These are phyloP conservation scores for Penicillium palitans DNA, from an alignment of 2,329 filamentous ascomycete species.

Conservation along the genomic window DNA sequence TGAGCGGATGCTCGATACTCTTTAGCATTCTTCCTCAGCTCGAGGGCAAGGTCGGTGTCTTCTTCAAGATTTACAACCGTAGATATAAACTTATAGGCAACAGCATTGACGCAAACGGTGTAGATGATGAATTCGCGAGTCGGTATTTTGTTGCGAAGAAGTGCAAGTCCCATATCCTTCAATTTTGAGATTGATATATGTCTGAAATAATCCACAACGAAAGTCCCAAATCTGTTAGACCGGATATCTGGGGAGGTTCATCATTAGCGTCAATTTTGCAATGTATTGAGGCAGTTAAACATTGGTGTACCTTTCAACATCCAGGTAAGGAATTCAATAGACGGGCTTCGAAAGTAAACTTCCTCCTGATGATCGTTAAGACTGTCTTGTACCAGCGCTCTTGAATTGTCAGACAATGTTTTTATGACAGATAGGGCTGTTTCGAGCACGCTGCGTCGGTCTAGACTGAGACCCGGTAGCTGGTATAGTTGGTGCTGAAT, in stretches of 20 bases:
- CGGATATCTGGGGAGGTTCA: slow-evolving; percentile 16
- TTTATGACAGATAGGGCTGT: slow-evolving; percentile 16
- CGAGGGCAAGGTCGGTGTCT: not conserved
- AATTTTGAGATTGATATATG: slow-evolving; percentile 19
- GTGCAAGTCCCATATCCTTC: slow-evolving; percentile 22
- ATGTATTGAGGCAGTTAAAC: not conserved
- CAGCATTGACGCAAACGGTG: slow-evolving; percentile 22
- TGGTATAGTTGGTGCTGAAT: slow-evolving; percentile 11
- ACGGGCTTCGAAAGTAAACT: slow-evolving; percentile 10
- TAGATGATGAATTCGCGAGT: slow-evolving; percentile 14
- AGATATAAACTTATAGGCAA: slow-evolving; percentile 26
- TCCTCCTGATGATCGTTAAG: not conserved
- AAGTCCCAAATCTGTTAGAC: slow-evolving; percentile 18
- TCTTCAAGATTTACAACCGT: slow-evolving; percentile 8
- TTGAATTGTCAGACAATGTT: slow-evolving; percentile 1
- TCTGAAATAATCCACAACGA: slow-evolving; percentile 23
- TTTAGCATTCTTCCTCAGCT: not conserved
- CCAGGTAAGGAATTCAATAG: slow-evolving; percentile 22
- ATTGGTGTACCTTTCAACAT: slow-evolving; percentile 23
- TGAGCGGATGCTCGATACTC: slow-evolving; percentile 13
- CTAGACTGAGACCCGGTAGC: slow-evolving; percentile 11
- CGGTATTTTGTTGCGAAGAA: slow-evolving; percentile 13
- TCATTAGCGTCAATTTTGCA: not conserved
- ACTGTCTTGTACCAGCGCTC: not conserved
- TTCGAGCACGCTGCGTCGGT: slow-evolving; percentile 15